phyloP scores from a whole-genome alignment of 2,329 filamentous ascomycete species.

The Nannizzia gypsea region DNA sequence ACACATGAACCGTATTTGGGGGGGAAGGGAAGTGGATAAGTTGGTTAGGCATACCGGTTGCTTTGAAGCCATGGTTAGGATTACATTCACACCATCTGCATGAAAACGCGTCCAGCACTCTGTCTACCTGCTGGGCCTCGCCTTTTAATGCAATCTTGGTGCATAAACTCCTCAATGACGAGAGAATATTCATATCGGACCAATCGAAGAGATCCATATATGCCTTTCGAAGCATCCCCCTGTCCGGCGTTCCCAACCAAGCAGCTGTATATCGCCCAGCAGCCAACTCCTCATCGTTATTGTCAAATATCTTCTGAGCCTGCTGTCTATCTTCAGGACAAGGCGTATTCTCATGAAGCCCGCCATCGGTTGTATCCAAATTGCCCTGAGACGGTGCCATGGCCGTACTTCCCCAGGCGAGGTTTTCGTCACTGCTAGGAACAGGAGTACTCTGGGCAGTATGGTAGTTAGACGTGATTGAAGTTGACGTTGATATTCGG shows the following conservation, averaged over 20 bases:
- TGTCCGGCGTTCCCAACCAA: constrained; percentile 61
- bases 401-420: constrained; percentile 6
- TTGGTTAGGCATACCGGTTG: constrained; percentile 55
- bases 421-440: constrained; percentile 17
- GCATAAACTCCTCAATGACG: constrained; percentile 68
- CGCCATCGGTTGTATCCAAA: background rate
- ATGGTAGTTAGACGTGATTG: constrained; percentile 33
- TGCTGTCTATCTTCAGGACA: constrained; percentile 47
- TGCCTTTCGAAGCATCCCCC: constrained; percentile 49
- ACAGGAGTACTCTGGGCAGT: constrained; percentile 35
- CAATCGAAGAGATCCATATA: constrained; percentile 95
- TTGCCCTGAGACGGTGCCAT: constrained; percentile 9
- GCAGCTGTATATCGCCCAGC: constrained; percentile 68
- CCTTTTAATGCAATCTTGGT: constrained; percentile 69
- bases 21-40: background rate
- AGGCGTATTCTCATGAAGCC: background rate
- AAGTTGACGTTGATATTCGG: constrained; percentile 28
- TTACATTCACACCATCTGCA: constrained; percentile 91
- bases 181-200: constrained; percentile 64
- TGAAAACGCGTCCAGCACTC: constrained; percentile 81
- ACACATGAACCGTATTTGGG: background rate
- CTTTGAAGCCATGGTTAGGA: constrained; percentile 82
- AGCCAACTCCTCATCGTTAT: constrained; percentile 64
- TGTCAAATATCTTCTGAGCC: constrained; percentile 70
- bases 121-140: constrained; percentile 93